Base-by-base conservation (phyloP, 129 eudicot species). In the Centaurea solstitialis region DNA sequence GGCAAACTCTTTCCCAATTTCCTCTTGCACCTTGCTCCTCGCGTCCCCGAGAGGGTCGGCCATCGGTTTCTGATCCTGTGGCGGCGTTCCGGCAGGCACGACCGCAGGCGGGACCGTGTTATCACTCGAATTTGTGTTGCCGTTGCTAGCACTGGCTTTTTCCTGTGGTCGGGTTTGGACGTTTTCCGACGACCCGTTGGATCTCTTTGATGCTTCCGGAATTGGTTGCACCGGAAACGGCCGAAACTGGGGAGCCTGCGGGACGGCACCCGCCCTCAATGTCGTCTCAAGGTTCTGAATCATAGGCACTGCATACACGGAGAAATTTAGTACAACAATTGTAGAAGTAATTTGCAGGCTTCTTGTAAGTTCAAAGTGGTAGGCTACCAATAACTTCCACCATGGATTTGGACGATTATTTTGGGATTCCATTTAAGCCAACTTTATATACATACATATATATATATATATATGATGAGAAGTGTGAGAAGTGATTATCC, bases 241-340 rank as follows among this genome's bases (percentile, higher is more conserved):
- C 43, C 71, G 78, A 75, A 94, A 92, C 67, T 92, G 98, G 8
- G 98, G 98, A 18, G 96, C 90, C 79, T 94, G 98, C 41, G 98
- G 98, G 72, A 92, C 97, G 0, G 96, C 97, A 69, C 90, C 90
- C 5, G 98, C 90, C 76, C 92, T 81, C 70, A 94, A 57, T 20
- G 98, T 94, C 10, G 96, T 61, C 84, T 94, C 98, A 20, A 94
- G 76, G 79, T 91, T 91, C 80, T 92, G 96, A 50, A 94, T 94
- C 98, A 94, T 92, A 47, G 98, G 98, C 94, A 94, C 98, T 94
- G 94, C 83, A 80, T 0, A 41, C 23, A 70, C 8, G 23, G 17
- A 70, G 9, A 17, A 17, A 41, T 65, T 24, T 33, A 24, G 43
- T 53, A 41, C 40, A 9, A 67, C 64, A 9, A 21, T 17, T 24